Evolutionary conservation across 2,329 filamentous ascomycete species (phyloP).

Genomic region (Fusarium hostae): DNA sequence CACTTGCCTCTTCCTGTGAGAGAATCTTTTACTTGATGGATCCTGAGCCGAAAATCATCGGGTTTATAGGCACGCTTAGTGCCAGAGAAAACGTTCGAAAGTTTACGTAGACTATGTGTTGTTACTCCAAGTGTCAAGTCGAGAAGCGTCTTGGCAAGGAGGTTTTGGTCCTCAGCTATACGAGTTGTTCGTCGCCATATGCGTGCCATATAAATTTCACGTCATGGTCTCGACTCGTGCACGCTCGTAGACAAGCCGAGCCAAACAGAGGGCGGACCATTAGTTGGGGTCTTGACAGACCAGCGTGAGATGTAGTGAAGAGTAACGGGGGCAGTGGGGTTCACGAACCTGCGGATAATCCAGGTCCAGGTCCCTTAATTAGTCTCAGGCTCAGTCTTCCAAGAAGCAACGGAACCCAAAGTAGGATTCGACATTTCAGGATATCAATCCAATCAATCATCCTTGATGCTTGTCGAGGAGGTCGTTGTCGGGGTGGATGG

Average conservation of each 20-base stretch:
- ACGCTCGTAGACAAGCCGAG: neutral
- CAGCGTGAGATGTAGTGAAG: slow-evolving; percentile 13
- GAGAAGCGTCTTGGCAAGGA: neutral
- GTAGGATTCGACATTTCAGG: slow-evolving; percentile 3
- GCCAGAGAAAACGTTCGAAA: neutral
- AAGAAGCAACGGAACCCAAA: slow-evolving; percentile 7
- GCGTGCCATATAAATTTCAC: neutral
- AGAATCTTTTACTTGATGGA: slow-evolving; percentile 1
- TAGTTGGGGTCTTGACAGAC: neutral
- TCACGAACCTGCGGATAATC: slow-evolving; percentile 1
- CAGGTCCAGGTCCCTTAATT: neutral
- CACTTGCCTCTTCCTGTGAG: slow-evolving; percentile 9
- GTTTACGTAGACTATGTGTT: neutral
- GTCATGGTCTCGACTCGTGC: slow-evolving; percentile 1
- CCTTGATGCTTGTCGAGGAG: slow-evolving; percentile 14
- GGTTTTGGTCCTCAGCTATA: neutral
- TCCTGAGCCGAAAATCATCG: slow-evolving; percentile 27
- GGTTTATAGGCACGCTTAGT: neutral
- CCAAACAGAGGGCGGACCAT: slow-evolving; percentile 8
- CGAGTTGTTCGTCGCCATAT: neutral
- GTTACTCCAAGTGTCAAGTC: neutral
- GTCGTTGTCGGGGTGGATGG: slow-evolving; percentile 18
- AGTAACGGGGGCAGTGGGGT: slow-evolving; percentile 25
- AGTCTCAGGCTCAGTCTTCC: slow-evolving; percentile 11
- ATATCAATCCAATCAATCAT: neutral